Conservation (phyloP, 1,139 yeast species). For the Meyerozyma elateridarum region DNA sequence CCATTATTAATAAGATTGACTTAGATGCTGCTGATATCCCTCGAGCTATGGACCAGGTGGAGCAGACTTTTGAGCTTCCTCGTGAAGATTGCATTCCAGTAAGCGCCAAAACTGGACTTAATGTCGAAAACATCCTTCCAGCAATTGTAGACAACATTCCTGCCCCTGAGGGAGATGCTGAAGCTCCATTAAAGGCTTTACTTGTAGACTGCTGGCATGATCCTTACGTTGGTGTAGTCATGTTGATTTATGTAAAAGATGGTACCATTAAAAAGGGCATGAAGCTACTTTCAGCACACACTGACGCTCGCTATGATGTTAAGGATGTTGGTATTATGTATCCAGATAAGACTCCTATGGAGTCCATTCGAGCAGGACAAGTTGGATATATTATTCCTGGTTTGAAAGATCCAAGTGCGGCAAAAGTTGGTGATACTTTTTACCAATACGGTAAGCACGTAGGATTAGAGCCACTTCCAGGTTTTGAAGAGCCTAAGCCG, state of each 20-base stretch:
- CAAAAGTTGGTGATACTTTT: constrained; percentile 88
- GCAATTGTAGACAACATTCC: constrained; percentile 76
- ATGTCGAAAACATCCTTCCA: constrained; percentile 74
- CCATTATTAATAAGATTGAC: constrained; percentile 90
- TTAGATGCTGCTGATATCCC: constrained; percentile 84
- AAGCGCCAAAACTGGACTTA: constrained; percentile 87
- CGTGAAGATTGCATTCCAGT: constrained; percentile 75
- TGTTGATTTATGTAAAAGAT: constrained; percentile 80
- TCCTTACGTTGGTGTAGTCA: constrained; percentile 86
- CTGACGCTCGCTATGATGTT: constrained; percentile 72
- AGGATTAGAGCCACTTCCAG: constrained; percentile 75
- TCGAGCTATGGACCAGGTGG: constrained; percentile 77
- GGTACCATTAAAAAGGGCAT: constrained; percentile 74
- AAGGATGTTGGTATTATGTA: constrained; percentile 95
- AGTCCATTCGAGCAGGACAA: constrained; percentile 74
- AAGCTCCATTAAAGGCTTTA: constrained; percentile 65
- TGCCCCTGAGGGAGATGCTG: constrained; percentile 52
- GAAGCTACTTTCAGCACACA: constrained; percentile 72
- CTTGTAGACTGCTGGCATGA: constrained; percentile 98
- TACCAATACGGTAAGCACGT: constrained; percentile 60
- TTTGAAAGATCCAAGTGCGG: constrained; percentile 83
- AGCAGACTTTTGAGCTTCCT: constrained; percentile 74
- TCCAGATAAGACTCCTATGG: constrained; percentile 73
- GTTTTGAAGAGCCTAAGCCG: constrained; percentile 94
- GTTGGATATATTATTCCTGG: constrained; percentile 93